phyloP scores from a whole-genome alignment of 2,329 filamentous ascomycete genomes.

The Cytospora leucostoma region DNA sequence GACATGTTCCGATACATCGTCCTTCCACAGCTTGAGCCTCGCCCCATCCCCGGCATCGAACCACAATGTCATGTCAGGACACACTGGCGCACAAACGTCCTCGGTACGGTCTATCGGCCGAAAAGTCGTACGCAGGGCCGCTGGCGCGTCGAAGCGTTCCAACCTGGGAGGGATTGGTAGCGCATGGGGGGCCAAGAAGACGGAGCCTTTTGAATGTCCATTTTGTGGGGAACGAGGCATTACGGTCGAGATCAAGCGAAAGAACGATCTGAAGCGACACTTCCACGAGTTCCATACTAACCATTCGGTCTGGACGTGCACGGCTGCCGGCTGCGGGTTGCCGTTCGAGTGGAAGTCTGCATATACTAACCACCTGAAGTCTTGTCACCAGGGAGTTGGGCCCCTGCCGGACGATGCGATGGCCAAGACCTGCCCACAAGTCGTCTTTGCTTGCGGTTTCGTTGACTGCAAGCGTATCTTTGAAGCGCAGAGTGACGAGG shows the following conservation, averaged over 20 bases:
- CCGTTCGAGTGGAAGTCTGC: constrained; percentile 52
- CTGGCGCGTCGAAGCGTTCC: constrained; percentile 27
- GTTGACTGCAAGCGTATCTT: constrained; percentile 47
- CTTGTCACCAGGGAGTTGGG: constrained; percentile 44
- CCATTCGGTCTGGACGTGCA: constrained; percentile 49
- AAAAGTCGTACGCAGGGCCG: constrained; percentile 26
- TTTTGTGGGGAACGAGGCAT: constrained; percentile 47
- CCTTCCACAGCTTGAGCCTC: constrained; percentile 28
- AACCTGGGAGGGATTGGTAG: constrained; percentile 27
- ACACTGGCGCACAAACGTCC: constrained; percentile 22
- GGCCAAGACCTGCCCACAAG: constrained; percentile 47
- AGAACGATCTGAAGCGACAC: constrained; percentile 52
- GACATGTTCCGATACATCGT: constrained; percentile 33
- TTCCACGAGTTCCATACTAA: constrained; percentile 51
- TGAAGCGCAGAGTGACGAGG: constrained; percentile 44
- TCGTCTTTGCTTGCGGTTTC: constrained; percentile 52
- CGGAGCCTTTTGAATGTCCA: constrained; percentile 34
- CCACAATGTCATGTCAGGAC: constrained; percentile 31
- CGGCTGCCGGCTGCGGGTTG: constrained; percentile 45
- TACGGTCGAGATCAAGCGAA: constrained; percentile 46
- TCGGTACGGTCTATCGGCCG: constrained; percentile 26
- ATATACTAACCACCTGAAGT: constrained; percentile 50
- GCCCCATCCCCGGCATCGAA: constrained; percentile 27
- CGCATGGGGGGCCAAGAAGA: constrained; percentile 27
- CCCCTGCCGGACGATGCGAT: constrained; percentile 41